Conservation (phyloP, 225 moss, liverwort and hornwort species). For the Pseudoscleropodium purum region DNA sequence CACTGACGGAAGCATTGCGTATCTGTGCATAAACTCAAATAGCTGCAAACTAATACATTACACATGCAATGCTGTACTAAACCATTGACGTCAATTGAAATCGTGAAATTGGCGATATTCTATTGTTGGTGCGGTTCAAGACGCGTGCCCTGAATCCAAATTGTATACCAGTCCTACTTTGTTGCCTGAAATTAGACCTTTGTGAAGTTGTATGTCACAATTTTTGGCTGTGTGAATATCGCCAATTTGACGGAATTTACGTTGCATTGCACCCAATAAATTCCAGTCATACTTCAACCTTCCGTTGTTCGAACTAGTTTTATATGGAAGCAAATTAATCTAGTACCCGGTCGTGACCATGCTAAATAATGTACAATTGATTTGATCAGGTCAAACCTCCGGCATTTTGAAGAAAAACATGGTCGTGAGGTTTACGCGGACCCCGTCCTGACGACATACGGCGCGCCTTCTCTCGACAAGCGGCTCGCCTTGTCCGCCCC, state of each 20-base stretch:
- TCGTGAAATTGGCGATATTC: neutral
- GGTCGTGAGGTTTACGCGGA: slow-evolving; percentile 8
- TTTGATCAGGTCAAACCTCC: slow-evolving; percentile 17
- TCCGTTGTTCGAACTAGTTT: neutral
- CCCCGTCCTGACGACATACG: slow-evolving; percentile 7
- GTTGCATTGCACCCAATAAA: neutral
- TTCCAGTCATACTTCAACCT: neutral
- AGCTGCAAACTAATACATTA: neutral
- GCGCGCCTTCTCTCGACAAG: slow-evolving; percentile 23
- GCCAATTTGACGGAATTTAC: neutral
- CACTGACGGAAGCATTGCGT: too few relatives aligned
- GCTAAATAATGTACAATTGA: neutral
- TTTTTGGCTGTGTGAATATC: neutral
- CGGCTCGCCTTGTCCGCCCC: slow-evolving; percentile 10
- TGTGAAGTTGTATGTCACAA: neutral
- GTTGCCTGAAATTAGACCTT: neutral
- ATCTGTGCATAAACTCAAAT: neutral
- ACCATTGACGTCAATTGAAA: neutral
- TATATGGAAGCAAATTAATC: neutral
- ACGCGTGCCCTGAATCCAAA: neutral
- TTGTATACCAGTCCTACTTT: neutral
- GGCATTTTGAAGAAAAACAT: slow-evolving; percentile 31
- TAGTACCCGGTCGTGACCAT: neutral
- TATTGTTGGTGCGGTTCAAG: neutral
- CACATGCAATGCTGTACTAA: neutral